Percentiles rank a stretch among this genome's conserved stretches.
These are phyloP conservation scores for Phoma sp. DNA, from an alignment of 2,329 filamentous ascomycete species.

Conservation along the genomic window DNA sequence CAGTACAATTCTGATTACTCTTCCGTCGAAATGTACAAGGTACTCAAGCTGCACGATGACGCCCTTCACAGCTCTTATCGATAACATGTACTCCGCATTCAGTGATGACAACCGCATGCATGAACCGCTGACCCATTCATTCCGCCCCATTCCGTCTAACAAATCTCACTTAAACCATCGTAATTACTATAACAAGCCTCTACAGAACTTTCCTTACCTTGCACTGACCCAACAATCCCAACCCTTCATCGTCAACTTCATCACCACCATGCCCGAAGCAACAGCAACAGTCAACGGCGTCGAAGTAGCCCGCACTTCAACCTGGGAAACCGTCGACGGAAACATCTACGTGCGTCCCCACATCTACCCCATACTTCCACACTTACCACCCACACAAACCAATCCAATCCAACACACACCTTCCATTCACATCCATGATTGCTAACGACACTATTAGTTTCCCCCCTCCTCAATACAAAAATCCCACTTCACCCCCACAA, in stretches of 20 bases:
- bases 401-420: too few species aligned
- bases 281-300: constrained; percentile 59
- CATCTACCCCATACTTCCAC: neutral
- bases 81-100: constrained; percentile 20
- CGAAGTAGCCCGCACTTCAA: constrained; percentile 59
- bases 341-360: constrained; percentile 60
- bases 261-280: constrained; percentile 46
- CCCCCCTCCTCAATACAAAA: constrained; percentile 56
- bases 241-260: too few species aligned
- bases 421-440: neutral
- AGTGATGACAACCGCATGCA: constrained; percentile 1
- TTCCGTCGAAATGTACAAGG: too few species aligned
- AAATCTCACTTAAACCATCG: too few species aligned
- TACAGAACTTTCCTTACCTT: too few species aligned
- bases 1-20: too few species aligned
- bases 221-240: too few species aligned
- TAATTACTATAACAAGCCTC: too few species aligned
- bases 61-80: constrained; percentile 20
- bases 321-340: constrained; percentile 64
- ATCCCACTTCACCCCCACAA: constrained; percentile 54
- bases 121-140: too few species aligned
- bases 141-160: neutral
- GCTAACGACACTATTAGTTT: constrained; percentile 25
- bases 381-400: too few species aligned
- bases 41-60: constrained; percentile 16